Percentiles rank a stretch among this genome's conserved stretches.
Conservation (phyloP, 345 rosid genomes). For the Cardiospermum halicacabum region DNA sequence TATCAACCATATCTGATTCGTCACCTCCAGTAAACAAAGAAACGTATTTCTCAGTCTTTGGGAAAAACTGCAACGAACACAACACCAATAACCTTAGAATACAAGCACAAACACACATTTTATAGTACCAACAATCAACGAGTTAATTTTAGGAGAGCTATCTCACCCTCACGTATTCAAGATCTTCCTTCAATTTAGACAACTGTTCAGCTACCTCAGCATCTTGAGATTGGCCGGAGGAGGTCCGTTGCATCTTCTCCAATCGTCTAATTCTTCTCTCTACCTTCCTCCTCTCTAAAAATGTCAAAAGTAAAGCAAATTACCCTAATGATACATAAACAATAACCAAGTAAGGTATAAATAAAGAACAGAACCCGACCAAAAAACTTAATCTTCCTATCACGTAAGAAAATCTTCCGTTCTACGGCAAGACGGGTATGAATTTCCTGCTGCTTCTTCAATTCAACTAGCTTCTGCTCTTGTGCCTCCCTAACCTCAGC, state of each 20-base stretch:
- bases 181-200: constrained; percentile 85
- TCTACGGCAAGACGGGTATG: constrained; percentile 83
- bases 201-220: constrained; percentile 61
- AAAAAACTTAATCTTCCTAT: constrained; percentile 88
- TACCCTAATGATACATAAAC: neutral
- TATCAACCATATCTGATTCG: constrained; percentile 53
- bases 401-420: constrained; percentile 79
- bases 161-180: constrained; percentile 91
- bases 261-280: constrained; percentile 84
- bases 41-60: constrained; percentile 95
- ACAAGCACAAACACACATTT: neutral
- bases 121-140: neutral
- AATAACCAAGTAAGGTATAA: neutral
- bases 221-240: constrained; percentile 69
- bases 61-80: constrained; percentile 65
- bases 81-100: neutral
- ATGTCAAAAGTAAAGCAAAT: constrained; percentile 6
- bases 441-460: constrained; percentile 84
- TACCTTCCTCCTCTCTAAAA: constrained; percentile 82
- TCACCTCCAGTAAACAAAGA: constrained; percentile 86
- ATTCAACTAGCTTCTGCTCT: constrained; percentile 60
- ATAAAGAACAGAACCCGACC: constrained; percentile 32
- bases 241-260: constrained; percentile 85
- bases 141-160: neutral
- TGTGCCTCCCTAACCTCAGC: constrained; percentile 73